Conservation (phyloP, 2,329 filamentous ascomycete genomes). For the Chaetomiaceae sp. region DNA sequence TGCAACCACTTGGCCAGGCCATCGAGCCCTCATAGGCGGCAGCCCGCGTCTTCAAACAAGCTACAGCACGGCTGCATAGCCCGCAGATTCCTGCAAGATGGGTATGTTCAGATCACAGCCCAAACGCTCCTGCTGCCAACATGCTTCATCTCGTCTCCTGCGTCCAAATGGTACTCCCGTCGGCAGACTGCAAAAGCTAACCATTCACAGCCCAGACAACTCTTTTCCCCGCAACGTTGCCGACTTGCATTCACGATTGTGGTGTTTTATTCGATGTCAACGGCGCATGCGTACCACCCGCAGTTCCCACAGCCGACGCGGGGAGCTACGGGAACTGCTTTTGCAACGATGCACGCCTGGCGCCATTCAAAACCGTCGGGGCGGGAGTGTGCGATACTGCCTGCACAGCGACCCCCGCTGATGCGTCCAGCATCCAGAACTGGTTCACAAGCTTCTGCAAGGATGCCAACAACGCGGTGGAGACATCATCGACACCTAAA, state of each 20-base stretch:
- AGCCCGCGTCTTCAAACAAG: not conserved
- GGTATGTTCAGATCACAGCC: conserved; percentile 13
- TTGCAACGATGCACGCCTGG: conserved; percentile 59
- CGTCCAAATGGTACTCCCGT: not conserved
- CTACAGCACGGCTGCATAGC: not conserved
- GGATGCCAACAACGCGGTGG: conserved; percentile 21
- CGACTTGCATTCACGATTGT: conserved; percentile 57
- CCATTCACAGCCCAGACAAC: conserved; percentile 35
- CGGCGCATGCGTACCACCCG: conserved; percentile 61
- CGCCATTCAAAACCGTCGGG: conserved; percentile 51
- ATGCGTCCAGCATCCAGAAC: conserved; percentile 53
- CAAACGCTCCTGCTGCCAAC: no score
- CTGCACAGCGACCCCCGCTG: conserved; percentile 47
- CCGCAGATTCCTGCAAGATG: conserved; percentile 1
- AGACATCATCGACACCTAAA: conserved; percentile 25
- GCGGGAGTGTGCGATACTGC: conserved; percentile 57
- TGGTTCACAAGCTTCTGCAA: conserved; percentile 69
- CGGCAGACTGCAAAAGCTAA: not conserved
- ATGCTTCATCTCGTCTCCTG: not conserved
- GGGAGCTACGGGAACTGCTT: conserved; percentile 65
- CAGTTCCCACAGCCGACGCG: conserved; percentile 42
- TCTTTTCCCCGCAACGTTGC: conserved; percentile 57
- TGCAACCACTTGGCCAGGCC: no score
- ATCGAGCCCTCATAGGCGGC: not conserved
- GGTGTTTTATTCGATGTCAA: conserved; percentile 64